Percentiles rank a stretch among this genome's conserved stretches.
Evolutionary conservation across 148 eudicot species (phyloP).

Genomic region (Silene latifolia): DNA sequence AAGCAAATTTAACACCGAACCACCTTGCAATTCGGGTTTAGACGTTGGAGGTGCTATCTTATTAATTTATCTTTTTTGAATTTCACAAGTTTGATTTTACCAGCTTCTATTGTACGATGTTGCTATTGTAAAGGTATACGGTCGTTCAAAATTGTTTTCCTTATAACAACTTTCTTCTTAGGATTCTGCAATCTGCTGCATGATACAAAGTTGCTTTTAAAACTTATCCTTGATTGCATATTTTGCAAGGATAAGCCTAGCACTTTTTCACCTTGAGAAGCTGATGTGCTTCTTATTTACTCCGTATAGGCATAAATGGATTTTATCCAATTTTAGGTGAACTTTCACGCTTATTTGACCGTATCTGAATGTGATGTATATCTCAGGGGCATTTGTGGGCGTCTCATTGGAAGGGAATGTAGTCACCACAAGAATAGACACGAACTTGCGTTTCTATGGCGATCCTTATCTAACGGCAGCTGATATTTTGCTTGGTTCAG

Average conservation of each 20-base stretch:
- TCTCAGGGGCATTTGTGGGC: constrained; percentile 95
- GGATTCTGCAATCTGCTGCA: neutral
- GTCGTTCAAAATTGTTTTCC: neutral
- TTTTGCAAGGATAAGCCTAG: neutral
- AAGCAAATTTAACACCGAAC: neutral
- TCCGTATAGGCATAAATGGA: neutral
- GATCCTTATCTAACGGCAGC: constrained; percentile 91
- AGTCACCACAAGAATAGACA: constrained; percentile 84
- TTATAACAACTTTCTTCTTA: neutral
- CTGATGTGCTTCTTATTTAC: neutral
- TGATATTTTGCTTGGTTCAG: constrained; percentile 83
- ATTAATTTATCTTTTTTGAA: neutral
- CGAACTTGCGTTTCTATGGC: constrained; percentile 83
- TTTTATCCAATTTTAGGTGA: neutral
- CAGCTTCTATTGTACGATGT: neutral
- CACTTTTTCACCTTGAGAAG: neutral
- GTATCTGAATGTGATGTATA: constrained; percentile 1
- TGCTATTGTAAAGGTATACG: neutral
- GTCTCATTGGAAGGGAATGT: constrained; percentile 86
- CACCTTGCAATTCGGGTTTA: neutral
- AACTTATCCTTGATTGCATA: neutral
- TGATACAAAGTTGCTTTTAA: neutral
- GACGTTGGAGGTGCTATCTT: neutral
- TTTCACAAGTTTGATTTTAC: neutral
- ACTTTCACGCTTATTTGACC: neutral